Evolutionary conservation across 2,329 filamentous ascomycete genomes (phyloP).

Genomic region (Aspergillus ibericus): DNA sequence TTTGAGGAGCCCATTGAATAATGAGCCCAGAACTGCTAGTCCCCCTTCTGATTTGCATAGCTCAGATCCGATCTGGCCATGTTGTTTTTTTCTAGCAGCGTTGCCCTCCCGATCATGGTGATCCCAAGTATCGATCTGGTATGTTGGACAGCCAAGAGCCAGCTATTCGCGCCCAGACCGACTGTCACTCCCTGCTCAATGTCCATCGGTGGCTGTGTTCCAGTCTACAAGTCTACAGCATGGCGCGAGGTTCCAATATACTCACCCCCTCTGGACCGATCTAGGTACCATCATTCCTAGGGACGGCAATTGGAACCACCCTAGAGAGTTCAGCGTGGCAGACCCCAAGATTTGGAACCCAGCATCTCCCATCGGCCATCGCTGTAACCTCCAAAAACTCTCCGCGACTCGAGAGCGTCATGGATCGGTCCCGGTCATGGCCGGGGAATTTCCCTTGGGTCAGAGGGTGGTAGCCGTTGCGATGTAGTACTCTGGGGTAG

Average conservation of each 20-base stretch:
- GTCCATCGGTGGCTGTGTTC: not conserved
- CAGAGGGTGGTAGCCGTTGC: constrained; percentile 2
- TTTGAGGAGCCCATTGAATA: not conserved
- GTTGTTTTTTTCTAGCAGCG: not conserved
- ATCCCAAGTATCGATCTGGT: too few relatives aligned
- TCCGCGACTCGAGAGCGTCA: constrained; percentile 16
- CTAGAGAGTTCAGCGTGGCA: not conserved
- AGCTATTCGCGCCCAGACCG: constrained; percentile 15
- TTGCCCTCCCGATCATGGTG: not conserved
- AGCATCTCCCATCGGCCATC: not conserved
- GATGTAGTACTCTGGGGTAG: constrained; percentile 1
- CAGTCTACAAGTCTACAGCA: not conserved
- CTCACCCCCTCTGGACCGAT: constrained; percentile 1
- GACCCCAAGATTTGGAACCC: not conserved
- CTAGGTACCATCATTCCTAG: constrained; percentile 4
- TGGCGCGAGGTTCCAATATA: not conserved
- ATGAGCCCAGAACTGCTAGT: not conserved
- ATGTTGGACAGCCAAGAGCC: constrained; percentile 19
- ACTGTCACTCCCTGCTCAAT: not conserved
- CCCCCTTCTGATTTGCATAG: not conserved
- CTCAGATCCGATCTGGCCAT: constrained; percentile 1
- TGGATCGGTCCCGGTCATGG: constrained; percentile 4
- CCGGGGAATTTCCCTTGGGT: not conserved
- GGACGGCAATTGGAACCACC: not conserved
- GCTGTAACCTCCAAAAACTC: not conserved